A percentile compares a stretch with the other conserved stretches of the same genome.
These are phyloP conservation scores for Fusarium brachygibbosum DNA, from an alignment of 2,329 filamentous ascomycete species.

Conservation along the genomic window DNA sequence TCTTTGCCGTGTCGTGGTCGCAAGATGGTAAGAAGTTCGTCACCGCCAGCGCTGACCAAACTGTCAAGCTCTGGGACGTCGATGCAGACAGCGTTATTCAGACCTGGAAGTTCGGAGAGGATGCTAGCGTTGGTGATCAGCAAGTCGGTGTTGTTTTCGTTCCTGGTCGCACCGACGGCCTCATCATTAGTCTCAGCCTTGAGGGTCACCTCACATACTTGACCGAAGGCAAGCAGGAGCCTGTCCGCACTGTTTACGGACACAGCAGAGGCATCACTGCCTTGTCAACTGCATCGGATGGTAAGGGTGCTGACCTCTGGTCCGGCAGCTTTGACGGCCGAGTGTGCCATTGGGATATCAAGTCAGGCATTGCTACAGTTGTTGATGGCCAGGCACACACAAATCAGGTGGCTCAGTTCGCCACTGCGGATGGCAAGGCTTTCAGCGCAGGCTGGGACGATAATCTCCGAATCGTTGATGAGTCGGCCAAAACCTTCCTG, in stretches of 20 bases:
- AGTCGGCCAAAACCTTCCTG: slow-evolving; percentile 79
- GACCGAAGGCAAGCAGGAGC: slow-evolving; percentile 75
- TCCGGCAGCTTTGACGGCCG: slow-evolving; percentile 95
- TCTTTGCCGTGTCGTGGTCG: slow-evolving; percentile 92
- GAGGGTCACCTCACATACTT: slow-evolving; percentile 93
- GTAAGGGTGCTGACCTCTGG: slow-evolving; percentile 76
- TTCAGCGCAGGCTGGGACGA: slow-evolving; percentile 97
- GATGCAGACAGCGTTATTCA: slow-evolving; percentile 82
- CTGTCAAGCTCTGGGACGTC: slow-evolving; percentile 93
- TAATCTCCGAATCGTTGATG: slow-evolving; percentile 82
- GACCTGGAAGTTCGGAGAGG: slow-evolving; percentile 88
- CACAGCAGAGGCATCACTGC: slow-evolving; percentile 94
- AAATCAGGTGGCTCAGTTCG: slow-evolving; percentile 86
- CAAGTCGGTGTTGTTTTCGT: slow-evolving; percentile 97
- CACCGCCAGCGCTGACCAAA: slow-evolving; percentile 94
- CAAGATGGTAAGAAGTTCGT: slow-evolving; percentile 87
- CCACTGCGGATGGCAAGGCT: slow-evolving; percentile 72
- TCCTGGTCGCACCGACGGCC: slow-evolving; percentile 81
- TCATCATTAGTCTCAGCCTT: slow-evolving; percentile 91
- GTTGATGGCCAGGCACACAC: slow-evolving; percentile 87
- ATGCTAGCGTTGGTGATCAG: slow-evolving; percentile 82
- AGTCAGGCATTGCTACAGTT: slow-evolving; percentile 74
- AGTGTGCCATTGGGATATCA: slow-evolving; percentile 85
- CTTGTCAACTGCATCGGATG: slow-evolving; percentile 62
- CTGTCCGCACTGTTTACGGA: slow-evolving; percentile 81